Evolutionary conservation across 2,329 filamentous ascomycete genomes (phyloP).

Genomic region (Xylaria sp.): DNA sequence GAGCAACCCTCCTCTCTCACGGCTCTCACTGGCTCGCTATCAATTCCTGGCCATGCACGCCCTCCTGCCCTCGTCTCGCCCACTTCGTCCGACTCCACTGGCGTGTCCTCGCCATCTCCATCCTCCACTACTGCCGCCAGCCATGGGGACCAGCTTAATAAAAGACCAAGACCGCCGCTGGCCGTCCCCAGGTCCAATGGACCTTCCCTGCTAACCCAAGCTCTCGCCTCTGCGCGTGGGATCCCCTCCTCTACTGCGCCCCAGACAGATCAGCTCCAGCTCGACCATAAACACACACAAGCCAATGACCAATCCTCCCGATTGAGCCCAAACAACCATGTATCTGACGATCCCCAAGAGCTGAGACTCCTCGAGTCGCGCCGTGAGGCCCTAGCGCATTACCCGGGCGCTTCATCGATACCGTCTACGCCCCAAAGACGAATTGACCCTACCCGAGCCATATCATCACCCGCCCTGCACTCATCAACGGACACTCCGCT

Average conservation of each 20-base stretch:
- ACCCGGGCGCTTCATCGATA: slow-evolving; percentile 54
- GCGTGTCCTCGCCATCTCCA: slow-evolving; percentile 41
- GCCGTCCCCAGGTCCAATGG: slow-evolving; percentile 59
- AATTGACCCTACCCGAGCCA: slow-evolving; percentile 49
- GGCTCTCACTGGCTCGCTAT: slow-evolving; percentile 45
- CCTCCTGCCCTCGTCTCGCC: slow-evolving; percentile 40
- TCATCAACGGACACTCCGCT: slow-evolving; percentile 28
- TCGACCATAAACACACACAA: slow-evolving; percentile 42
- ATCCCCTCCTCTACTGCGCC: slow-evolving; percentile 52
- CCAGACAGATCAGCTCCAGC: slow-evolving; percentile 45
- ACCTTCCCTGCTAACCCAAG: slow-evolving; percentile 67
- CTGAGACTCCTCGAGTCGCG: slow-evolving; percentile 43
- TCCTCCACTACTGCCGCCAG: slow-evolving; percentile 45
- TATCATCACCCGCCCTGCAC: slow-evolving; percentile 40
- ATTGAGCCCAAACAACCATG: slow-evolving; percentile 40
- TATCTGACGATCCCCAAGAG: slow-evolving; percentile 37
- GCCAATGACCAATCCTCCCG: slow-evolving; percentile 38
- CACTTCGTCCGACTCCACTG: slow-evolving; percentile 32
- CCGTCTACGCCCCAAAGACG: slow-evolving; percentile 50
- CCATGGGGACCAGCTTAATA: slow-evolving; percentile 56
- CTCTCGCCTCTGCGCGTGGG: slow-evolving; percentile 68
- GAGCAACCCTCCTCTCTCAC: slow-evolving; percentile 44
- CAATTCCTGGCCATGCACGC: slow-evolving; percentile 42
- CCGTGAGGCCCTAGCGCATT: slow-evolving; percentile 53
- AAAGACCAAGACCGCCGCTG: slow-evolving; percentile 59